A percentile compares a stretch with the other conserved stretches of the same genome.
Evolutionary conservation across 169 alveolate genomes (phyloP).

Genomic region (Plasmodium gaboni): DNA sequence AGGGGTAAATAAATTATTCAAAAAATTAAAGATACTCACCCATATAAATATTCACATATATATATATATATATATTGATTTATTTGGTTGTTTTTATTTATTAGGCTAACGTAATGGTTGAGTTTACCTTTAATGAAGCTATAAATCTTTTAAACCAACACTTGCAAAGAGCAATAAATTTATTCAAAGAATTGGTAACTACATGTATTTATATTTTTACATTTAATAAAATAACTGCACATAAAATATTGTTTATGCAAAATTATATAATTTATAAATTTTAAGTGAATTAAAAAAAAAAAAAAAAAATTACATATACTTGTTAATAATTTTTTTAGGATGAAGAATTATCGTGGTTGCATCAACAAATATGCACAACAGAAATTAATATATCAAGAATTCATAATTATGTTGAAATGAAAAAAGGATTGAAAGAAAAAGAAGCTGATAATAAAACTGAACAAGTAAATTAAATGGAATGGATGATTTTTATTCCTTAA

Average conservation of each 20-base stretch:
- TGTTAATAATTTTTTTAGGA: slow-evolving; percentile 72
- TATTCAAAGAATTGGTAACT: slow-evolving; percentile 79
- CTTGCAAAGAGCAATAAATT: slow-evolving; percentile 79
- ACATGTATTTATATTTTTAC: too few relatives aligned
- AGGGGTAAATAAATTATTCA: slow-evolving; percentile 80
- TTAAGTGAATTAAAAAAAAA: not conserved
- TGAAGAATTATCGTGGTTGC: slow-evolving; percentile 88
- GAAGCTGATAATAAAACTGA: slow-evolving; percentile 30
- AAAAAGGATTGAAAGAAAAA: slow-evolving; percentile 77
- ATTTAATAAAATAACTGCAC: too few relatives aligned
- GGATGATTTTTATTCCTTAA: too few relatives aligned
- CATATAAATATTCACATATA: too few relatives aligned
- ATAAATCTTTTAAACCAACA: slow-evolving; percentile 85
- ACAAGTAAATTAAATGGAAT: too few relatives aligned
- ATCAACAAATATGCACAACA: slow-evolving; percentile 89
- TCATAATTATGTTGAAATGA: slow-evolving; percentile 90
- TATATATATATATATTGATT: too few relatives aligned
- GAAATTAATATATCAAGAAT: slow-evolving; percentile 93
- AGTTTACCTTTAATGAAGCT: slow-evolving; percentile 91
- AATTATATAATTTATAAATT: too few relatives aligned
- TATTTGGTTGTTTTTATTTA: slow-evolving; percentile 7
- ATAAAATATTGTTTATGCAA: slow-evolving; percentile 2
- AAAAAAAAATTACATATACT: not conserved
- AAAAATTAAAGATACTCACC: not conserved
- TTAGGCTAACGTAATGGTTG: slow-evolving; percentile 92